phyloP scores from a whole-genome alignment of 2,329 filamentous ascomycete genomes.

The Lecanoromycetidae sp. region DNA sequence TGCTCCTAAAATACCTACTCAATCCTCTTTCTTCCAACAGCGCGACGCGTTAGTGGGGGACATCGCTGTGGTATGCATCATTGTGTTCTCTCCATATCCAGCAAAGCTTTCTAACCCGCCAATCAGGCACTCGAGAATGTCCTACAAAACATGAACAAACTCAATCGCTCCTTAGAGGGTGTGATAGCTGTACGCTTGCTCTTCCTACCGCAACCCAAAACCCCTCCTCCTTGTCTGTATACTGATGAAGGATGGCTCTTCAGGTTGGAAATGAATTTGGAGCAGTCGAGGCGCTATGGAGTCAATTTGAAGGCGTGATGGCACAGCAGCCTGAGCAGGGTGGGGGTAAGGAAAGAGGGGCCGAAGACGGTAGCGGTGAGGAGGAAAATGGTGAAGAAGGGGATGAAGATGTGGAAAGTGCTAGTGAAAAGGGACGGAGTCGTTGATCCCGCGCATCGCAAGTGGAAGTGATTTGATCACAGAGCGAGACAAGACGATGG shows the following conservation, averaged over 20 bases:
- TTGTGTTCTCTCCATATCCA: neutral
- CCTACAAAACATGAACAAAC: constrained; percentile 86
- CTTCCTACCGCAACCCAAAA: neutral
- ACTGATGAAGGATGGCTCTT: constrained; percentile 36
- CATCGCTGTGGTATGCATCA: constrained; percentile 29
- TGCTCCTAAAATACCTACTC: neutral
- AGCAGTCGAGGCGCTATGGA: constrained; percentile 95
- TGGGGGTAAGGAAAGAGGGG: constrained; percentile 21
- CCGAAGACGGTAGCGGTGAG: constrained; percentile 20
- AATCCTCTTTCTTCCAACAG: constrained; percentile 30
- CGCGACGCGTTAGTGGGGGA: constrained; percentile 32
- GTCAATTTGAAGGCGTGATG: constrained; percentile 95
- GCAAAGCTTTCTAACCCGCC: neutral
- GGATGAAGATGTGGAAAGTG: constrained; percentile 3
- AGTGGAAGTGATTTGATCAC: neutral
- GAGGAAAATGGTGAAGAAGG: constrained; percentile 10
- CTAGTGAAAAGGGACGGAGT: constrained; percentile 18
- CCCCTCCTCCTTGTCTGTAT: neutral
- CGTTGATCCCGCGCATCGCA: neutral
- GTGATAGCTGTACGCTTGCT: constrained; percentile 59
- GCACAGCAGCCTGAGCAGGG: constrained; percentile 32
- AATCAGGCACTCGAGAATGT: constrained; percentile 68
- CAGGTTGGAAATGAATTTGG: constrained; percentile 81
- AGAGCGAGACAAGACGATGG: neutral
- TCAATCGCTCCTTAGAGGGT: constrained; percentile 84